Conservation (phyloP, 2,329 filamentous ascomycete species). For the Ceratocystis albifundus region DNA sequence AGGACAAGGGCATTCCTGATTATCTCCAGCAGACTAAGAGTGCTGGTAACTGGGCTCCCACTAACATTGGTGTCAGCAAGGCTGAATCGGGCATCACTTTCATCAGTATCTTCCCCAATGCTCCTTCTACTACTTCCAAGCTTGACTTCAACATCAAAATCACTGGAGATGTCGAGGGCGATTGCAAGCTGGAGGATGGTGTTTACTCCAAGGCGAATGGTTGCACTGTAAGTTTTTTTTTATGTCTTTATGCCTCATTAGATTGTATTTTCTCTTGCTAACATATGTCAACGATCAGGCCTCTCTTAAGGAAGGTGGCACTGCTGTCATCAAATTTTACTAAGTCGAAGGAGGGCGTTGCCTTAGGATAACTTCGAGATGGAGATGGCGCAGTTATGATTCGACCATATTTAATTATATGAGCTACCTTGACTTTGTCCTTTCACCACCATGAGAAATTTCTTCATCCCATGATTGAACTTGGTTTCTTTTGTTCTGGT, state of each 20-base stretch:
- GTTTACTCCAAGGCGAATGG: conserved; percentile 48
- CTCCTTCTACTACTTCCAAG: conserved; percentile 55
- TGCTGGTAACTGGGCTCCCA: conserved; percentile 74
- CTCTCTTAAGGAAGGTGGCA: conserved; percentile 33
- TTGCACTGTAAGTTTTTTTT: conserved; percentile 65
- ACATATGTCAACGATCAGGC: conserved; percentile 31
- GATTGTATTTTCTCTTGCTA: neutral
- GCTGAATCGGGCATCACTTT: conserved; percentile 54
- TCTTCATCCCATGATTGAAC: neutral
- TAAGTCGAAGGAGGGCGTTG: neutral
- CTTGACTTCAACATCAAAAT: conserved; percentile 75
- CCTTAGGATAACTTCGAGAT: neutral
- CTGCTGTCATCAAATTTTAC: conserved; percentile 37
- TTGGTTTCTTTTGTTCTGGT: neutral
- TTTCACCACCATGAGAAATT: neutral
- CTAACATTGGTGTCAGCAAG: conserved; percentile 73
- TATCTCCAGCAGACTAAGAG: conserved; percentile 23
- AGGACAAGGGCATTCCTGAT: conserved; percentile 27
- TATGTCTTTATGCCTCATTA: neutral
- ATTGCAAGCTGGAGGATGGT: conserved; percentile 56
- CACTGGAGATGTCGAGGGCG: conserved; percentile 45
- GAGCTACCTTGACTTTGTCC: neutral
- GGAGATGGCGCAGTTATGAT: neutral
- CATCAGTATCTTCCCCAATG: conserved; percentile 76
- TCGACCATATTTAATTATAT: neutral